Evolutionary conservation across 331 rosid species (phyloP), one percentile per base, ranked within the genome.

Genomic region (Ulmus americana): DNA sequence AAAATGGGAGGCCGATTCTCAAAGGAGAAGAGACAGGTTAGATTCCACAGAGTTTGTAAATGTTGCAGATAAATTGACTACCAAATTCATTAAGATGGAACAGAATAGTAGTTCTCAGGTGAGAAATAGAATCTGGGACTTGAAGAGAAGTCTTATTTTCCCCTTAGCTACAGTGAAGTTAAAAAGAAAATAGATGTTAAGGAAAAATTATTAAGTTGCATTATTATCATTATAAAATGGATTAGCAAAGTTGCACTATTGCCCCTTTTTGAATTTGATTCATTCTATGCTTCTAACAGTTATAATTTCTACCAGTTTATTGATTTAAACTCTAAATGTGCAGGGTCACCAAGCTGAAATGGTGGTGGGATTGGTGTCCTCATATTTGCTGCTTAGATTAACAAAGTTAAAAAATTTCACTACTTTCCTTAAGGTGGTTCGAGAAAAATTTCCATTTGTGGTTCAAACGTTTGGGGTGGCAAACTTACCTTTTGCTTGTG

Each of bases 401-500:
- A 72, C 73, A 40, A 77, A 68, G 65, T 52, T 71, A 20, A 78
- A 66, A 71, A 42, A 67, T 61, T 55, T 67, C 67, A 66, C 61
- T 65, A 63, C 72, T 73, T 69, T 87, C 75, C 60, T 61, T 59
- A 79, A 83, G 65, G 68, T 54, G 66, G 59, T 70, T 74, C 84
- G 57, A 55, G 77, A 63, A 67, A 57, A 76, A 35, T 73, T 87
- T 72, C 79, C 78, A 64, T 11, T 53, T 14, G 14, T 82, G 56
- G 66, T 80, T 66, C 91, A 77, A 72, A 75, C 75, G 66, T 80
- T 74, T 65, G 67, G 78, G 42, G 75, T 70, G 45, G 60, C 85
- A 70, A 74, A 79, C 80, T 76, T 78, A 79, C 87, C 96, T 40
- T 80, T 87, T 85, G 99, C 99, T 61, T 84, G 84, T 71, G 75